Evolutionary conservation across 23 red algal species (phyloP).

Genomic region (Pyropia haitanensis): DNA sequence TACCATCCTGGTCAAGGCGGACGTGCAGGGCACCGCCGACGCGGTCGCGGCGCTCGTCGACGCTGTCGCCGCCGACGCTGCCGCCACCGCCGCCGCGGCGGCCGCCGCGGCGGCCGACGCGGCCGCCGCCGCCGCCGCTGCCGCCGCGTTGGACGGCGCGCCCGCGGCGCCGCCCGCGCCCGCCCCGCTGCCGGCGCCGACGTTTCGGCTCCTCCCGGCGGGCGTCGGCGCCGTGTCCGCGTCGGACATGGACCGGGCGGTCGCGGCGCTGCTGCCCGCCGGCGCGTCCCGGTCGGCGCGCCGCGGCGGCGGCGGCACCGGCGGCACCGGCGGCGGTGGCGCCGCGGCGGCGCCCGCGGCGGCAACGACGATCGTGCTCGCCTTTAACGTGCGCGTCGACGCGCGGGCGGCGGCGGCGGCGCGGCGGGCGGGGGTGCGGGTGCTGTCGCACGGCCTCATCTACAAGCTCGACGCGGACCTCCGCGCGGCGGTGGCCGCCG

Average conservation of each 20-base stretch:
- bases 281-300: too few relatives aligned
- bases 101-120: too few relatives aligned
- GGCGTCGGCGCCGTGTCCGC: conserved; percentile 64
- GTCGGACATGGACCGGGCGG: conserved; percentile 55
- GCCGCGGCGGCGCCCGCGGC: not conserved
- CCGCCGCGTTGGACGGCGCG: too few relatives aligned
- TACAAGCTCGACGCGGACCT: conserved; percentile 55
- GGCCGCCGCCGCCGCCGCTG: too few relatives aligned
- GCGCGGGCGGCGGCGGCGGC: conserved; percentile 5
- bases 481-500: conserved; percentile 5
- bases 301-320: not conserved
- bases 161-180: too few relatives aligned
- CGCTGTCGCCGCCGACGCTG: conserved; percentile 21
- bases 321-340: not conserved
- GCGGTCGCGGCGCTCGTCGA: conserved; percentile 63
- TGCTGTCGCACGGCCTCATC: conserved; percentile 36
- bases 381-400: conserved; percentile 53
- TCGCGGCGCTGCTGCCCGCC: conserved; percentile 11
- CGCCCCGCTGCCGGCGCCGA: too few relatives aligned
- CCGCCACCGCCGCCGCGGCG: not conserved
- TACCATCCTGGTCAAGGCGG: conserved; percentile 48
- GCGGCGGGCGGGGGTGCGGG: conserved; percentile 1
- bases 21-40: conserved; percentile 65
- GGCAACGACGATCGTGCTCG: conserved; percentile 32
- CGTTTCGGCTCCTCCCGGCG: conserved; percentile 32